Evolutionary conservation across 2,329 filamentous ascomycete species (phyloP).

Genomic region (Colletotrichum tamarilloi): DNA sequence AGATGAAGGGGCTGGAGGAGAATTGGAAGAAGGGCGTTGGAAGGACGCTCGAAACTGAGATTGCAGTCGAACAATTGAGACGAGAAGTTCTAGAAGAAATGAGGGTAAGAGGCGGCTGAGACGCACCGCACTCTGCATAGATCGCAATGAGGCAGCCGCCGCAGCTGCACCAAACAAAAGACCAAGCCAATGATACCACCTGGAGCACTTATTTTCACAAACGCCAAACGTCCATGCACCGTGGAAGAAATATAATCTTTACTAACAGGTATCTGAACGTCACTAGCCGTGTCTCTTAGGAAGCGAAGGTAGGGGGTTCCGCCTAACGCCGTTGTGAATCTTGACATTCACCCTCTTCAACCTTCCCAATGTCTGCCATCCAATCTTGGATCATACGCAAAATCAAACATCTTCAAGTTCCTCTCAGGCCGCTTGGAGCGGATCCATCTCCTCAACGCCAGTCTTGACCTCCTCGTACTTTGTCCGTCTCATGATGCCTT

Average conservation of each 20-base stretch:
- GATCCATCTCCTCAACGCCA: conserved; percentile 75
- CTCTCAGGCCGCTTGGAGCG: conserved; percentile 59
- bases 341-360: conserved; percentile 21
- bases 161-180: not conserved
- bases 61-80: conserved; percentile 80
- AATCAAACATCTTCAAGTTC: not conserved
- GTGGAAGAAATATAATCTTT: conserved; percentile 31
- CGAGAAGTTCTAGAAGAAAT: conserved; percentile 74
- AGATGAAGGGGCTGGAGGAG: conserved; percentile 79
- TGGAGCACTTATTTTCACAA: not conserved
- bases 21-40: conserved; percentile 84
- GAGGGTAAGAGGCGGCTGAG: conserved; percentile 39
- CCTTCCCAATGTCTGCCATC: conserved; percentile 24
- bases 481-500: conserved; percentile 91
- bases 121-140: not conserved
- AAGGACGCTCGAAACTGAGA: conserved; percentile 85
- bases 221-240: not conserved
- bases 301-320: conserved; percentile 47
- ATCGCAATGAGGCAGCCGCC: not conserved
- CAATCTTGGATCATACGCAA: conserved; percentile 29
- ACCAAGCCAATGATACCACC: conserved; percentile 23
- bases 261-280: conserved; percentile 46
- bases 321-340: conserved; percentile 38
- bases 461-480: conserved; percentile 70
- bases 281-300: conserved; percentile 49